phyloP scores from a whole-genome alignment of 2,329 filamentous ascomycete species.

The Fusarium nurragi region DNA sequence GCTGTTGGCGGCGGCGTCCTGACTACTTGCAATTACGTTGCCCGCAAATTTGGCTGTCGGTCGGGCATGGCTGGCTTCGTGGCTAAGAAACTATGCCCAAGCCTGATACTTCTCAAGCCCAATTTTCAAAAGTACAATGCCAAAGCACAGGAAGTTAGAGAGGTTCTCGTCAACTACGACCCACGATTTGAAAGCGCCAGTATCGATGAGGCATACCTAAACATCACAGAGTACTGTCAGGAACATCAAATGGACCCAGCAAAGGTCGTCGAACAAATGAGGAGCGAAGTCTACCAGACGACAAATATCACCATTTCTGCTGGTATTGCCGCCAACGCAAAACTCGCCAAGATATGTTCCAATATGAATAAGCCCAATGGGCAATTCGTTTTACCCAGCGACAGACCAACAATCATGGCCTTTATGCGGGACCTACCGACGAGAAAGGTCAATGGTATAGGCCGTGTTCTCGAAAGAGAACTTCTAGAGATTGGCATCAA shows the following conservation, averaged over 20 bases:
- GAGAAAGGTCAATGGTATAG: slow-evolving; percentile 94
- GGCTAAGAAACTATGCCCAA: slow-evolving; percentile 90
- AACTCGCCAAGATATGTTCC: slow-evolving; percentile 93
- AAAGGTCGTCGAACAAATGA: slow-evolving; percentile 79
- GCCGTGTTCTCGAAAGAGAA: slow-evolving; percentile 91
- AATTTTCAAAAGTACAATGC: slow-evolving; percentile 92
- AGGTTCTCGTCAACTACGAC: slow-evolving; percentile 87
- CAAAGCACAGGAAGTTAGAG: slow-evolving; percentile 88
- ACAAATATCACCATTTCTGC: slow-evolving; percentile 91
- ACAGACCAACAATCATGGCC: slow-evolving; percentile 77
- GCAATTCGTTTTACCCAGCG: slow-evolving; percentile 79
- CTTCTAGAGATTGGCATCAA: slow-evolving; percentile 87
- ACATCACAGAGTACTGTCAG: slow-evolving; percentile 87
- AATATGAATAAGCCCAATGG: slow-evolving; percentile 98
- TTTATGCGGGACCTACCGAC: slow-evolving; percentile 89
- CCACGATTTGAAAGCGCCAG: slow-evolving; percentile 91
- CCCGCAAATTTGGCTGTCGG: slow-evolving; percentile 87
- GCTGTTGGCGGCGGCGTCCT: slow-evolving; percentile 80
- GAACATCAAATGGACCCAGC: slow-evolving; percentile 74
- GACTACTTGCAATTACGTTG: slow-evolving; percentile 84
- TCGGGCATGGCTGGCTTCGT: slow-evolving; percentile 98
- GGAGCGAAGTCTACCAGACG: slow-evolving; percentile 77
- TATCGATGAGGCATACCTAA: slow-evolving; percentile 96
- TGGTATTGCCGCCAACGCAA: slow-evolving; percentile 92
- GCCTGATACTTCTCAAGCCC: slow-evolving; percentile 81